Evolutionary conservation across 768 basidiomycete species (phyloP), one percentile per base, ranked within the genome.

Genomic region (Leccinum disarticulatum): DNA sequence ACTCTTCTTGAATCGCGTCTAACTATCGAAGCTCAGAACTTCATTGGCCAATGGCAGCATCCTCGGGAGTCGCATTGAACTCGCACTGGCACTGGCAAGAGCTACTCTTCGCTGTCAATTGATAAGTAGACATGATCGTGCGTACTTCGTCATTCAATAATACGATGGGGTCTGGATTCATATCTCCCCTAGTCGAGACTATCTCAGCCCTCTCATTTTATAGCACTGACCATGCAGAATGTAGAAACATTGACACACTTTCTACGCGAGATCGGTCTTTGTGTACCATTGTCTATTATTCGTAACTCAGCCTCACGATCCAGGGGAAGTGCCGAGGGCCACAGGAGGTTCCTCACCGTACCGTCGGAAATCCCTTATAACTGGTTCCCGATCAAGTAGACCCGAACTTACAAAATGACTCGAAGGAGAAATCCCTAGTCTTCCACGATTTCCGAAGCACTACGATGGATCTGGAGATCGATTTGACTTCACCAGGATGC

Each of bases 111-210:
- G 25, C 25, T 25, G 25, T 25, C 25, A 25, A 25, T 25, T 25
- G 25, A 25, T 60, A n/a, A n/a, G 77, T 82, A 2, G 84, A 89
- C 52, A 56, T 91, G 8, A 77, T 91, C 51, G 83, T 82, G 60
- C 48, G 79, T 64, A 41, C 48, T 47, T 33, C 31, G 15, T n/a
- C 35, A 49, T 33, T 3, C 33, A n/a, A n/a, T n/a, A n/a, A n/a
- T 15, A 54, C 4, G 27, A 35, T n/a, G 10, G 31, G 31, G 33
- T 33, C n/a, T n/a, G 33, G 13, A 13, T 35, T 91, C 41, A 80
- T 90, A 50, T 81, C 83, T 8, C 75, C 84, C 0, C 76, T 91
- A 4, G 77, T 86, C 1, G 74, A 75, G 14, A 79, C 81, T 6
- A 70, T 91, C 13, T 67, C 28, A n/a, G n/a, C n/a, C 22, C 22